These are phyloP conservation scores for Juglanconis oblonga DNA, from an alignment of 2,329 filamentous ascomycete species.

Conservation along the genomic window DNA sequence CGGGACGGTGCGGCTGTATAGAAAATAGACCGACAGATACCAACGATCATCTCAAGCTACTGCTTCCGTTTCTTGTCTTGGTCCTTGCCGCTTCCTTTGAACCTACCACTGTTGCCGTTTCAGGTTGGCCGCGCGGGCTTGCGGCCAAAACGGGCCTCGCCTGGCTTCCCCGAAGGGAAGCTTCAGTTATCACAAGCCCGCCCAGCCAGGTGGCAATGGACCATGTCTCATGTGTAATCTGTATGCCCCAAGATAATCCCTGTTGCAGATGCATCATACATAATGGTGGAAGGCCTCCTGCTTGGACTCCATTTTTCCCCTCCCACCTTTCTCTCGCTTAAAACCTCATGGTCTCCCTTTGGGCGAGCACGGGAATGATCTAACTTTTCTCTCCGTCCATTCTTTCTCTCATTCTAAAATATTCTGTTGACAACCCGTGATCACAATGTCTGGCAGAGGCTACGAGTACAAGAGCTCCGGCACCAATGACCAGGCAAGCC, in stretches of 20 bases:
- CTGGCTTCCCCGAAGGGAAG: too few species aligned
- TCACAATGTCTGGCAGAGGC: conserved; percentile 19
- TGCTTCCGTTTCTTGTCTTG: neutral
- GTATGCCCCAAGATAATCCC: neutral
- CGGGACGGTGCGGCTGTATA: neutral
- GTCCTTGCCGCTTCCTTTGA: neutral
- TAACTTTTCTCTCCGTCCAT: neutral
- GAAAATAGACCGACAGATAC: neutral
- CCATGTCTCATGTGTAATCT: neutral
- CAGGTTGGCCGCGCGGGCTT: too few species aligned
- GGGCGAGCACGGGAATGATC: neutral
- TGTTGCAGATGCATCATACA: neutral
- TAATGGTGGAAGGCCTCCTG: conserved; percentile 3
- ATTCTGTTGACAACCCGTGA: neutral
- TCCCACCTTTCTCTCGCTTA: neutral
- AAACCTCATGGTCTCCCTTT: neutral
- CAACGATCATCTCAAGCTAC: neutral
- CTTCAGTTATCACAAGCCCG: too few species aligned
- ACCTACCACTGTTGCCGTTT: neutral
- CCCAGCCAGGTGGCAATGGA: too few species aligned
- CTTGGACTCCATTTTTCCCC: too few species aligned
- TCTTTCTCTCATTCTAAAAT: neutral
- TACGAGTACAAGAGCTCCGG: conserved; percentile 50
- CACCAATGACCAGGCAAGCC: conserved; percentile 58
- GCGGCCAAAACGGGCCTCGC: too few species aligned